A percentile compares a stretch with the other conserved stretches of the same genome.
These are phyloP conservation scores for Exophiala oligosperma DNA, from an alignment of 2,329 filamentous ascomycete species.

Conservation along the genomic window DNA sequence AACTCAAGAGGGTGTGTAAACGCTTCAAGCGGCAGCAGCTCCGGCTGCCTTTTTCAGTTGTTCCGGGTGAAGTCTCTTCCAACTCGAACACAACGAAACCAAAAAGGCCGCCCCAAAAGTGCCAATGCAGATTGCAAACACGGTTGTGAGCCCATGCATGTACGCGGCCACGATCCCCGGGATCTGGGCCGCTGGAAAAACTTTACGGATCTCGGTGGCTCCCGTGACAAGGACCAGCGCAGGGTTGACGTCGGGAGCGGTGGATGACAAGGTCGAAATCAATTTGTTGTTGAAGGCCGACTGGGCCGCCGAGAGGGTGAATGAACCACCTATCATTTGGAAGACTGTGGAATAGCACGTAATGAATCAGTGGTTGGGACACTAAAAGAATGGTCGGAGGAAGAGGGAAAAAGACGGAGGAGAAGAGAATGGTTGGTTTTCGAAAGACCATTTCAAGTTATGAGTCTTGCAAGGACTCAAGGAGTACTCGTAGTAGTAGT, in stretches of 20 bases:
- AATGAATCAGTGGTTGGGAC: neutral
- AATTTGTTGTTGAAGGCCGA: conserved; percentile 44
- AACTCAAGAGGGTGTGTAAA: too few species aligned
- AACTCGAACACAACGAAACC: neutral
- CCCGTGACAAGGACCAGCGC: conserved; percentile 42
- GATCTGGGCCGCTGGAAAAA: conserved; percentile 34
- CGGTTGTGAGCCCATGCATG: conserved; percentile 32
- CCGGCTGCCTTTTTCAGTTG: neutral
- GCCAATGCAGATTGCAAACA: conserved; percentile 19
- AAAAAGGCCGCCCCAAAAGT: conserved; percentile 15
- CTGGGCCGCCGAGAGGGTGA: conserved; percentile 46
- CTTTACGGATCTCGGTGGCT: conserved; percentile 43
- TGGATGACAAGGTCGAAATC: conserved; percentile 33
- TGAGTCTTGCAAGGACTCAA: too few species aligned
- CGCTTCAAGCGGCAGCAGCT: neutral
- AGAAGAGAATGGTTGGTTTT: too few species aligned
- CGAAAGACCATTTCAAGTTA: too few species aligned
- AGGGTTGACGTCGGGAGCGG: conserved; percentile 38
- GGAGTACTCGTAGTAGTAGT: too few species aligned
- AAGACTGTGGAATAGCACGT: conserved; percentile 33
- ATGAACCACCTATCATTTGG: conserved; percentile 44
- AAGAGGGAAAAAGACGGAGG: too few species aligned
- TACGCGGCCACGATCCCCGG: conserved; percentile 37
- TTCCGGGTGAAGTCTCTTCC: neutral
- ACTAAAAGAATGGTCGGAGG: too few species aligned